These are phyloP conservation scores for Effrenium voratum DNA, from an alignment of 73 alveolate genomes.

Conservation along the genomic window DNA sequence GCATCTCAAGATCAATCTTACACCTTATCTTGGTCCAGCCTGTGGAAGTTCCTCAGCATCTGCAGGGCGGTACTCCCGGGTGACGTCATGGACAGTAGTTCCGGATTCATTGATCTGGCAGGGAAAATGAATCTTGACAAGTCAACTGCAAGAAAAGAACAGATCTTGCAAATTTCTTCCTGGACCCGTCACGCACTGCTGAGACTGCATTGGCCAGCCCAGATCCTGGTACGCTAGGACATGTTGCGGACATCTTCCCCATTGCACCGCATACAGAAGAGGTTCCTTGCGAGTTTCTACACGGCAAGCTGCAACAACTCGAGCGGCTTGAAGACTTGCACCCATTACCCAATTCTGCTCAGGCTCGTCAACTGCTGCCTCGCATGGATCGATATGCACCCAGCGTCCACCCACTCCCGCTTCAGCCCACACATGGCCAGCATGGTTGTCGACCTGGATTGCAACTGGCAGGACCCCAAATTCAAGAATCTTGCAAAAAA, in stretches of 20 bases:
- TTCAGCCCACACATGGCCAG: constrained; percentile 72
- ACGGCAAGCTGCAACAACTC: too few relatives aligned
- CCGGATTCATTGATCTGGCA: too few relatives aligned
- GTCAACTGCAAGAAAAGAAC: too few relatives aligned
- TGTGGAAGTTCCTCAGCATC: constrained; percentile 47
- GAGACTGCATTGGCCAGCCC: not conserved
- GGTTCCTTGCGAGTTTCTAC: too few relatives aligned
- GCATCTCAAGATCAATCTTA: not conserved
- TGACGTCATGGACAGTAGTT: constrained; percentile 36
- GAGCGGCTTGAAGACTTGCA: not conserved
- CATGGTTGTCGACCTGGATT: constrained; percentile 70
- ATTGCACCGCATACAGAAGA: constrained; percentile 18
- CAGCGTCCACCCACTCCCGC: not conserved
- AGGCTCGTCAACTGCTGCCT: constrained; percentile 54
- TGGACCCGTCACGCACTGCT: too few relatives aligned
- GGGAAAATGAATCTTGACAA: too few relatives aligned
- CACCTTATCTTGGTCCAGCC: not conserved
- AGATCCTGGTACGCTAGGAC: constrained; percentile 58
- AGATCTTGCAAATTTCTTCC: too few relatives aligned
- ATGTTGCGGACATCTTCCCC: constrained; percentile 65
- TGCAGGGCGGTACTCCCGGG: constrained; percentile 22
- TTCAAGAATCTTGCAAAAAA: too few relatives aligned
- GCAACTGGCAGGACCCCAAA: too few relatives aligned
- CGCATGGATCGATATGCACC: constrained; percentile 79
- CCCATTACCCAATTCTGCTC: not conserved